These are phyloP conservation scores for Boletellus emodensis DNA, from an alignment of 768 basidiomycete species.

Conservation along the genomic window DNA sequence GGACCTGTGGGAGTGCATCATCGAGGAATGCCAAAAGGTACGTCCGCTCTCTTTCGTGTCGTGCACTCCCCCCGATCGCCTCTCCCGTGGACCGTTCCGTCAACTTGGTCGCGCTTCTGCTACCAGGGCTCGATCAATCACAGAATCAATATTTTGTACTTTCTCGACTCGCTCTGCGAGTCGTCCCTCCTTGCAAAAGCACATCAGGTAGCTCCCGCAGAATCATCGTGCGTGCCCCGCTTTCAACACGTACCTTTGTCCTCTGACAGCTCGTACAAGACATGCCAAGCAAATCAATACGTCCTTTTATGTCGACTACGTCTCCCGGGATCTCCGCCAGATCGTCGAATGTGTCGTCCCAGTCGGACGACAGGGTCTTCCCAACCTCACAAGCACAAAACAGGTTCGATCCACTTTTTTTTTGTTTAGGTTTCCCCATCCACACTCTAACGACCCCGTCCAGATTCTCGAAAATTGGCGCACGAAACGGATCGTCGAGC, in stretches of 20 bases:
- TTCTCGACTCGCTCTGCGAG: constrained; percentile 86
- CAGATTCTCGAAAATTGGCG: constrained; percentile 93
- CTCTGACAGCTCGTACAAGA: constrained; percentile 9
- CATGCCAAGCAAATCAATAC: constrained; percentile 33
- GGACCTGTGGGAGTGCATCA: constrained; percentile 89
- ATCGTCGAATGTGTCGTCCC: constrained; percentile 88
- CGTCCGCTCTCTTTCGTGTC: neutral
- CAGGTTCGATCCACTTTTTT: constrained; percentile 49
- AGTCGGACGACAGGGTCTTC: constrained; percentile 78
- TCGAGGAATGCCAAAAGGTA: constrained; percentile 90
- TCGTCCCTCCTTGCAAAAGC: constrained; percentile 67
- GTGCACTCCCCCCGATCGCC: neutral
- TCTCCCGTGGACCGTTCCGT: neutral
- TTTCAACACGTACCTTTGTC: neutral
- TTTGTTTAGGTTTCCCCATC: neutral
- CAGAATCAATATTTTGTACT: constrained; percentile 90
- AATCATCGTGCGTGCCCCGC: constrained; percentile 17
- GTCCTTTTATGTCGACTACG: constrained; percentile 72
- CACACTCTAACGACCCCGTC: neutral
- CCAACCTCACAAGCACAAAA: constrained; percentile 83
- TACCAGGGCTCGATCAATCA: constrained; percentile 78
- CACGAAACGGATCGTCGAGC: constrained; percentile 77
- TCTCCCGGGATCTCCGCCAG: constrained; percentile 70
- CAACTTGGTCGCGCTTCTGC: neutral
- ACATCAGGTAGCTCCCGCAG: constrained; percentile 33